Base-by-base conservation (phyloP, 352 stramenopile genomes). In the Pythium rishiriense region DNA sequence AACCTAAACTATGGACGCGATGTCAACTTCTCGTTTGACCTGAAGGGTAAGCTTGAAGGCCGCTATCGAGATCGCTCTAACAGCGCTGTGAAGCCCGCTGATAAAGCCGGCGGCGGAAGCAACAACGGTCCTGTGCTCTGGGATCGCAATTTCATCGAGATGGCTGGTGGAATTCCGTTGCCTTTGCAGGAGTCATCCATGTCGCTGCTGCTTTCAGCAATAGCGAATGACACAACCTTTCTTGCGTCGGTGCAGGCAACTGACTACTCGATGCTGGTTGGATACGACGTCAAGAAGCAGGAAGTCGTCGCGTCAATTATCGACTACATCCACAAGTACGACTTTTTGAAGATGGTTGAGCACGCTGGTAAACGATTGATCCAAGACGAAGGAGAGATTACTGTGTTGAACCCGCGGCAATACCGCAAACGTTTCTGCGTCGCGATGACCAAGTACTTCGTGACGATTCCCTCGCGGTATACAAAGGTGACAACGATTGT, bases 321-420 rank as follows among this genome's bases (percentile, higher is more conserved):
- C 51, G 87, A 96, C 57, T 96, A 96, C 53, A 94, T 96, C 53
- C 85, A 93, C 73, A 94, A 96, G 66, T 96, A 96, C 53, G 87
- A 94, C 46, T 92, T 96, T 47, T 84, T 94, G 78, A 96, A 96
- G 64, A 93, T 93, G 79, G 87, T 96, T 39, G 87, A 96, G 63
- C 86, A 96, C 65, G 84, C 86, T 4, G 84, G 87, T 12, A 96
- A 96, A 62, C 78, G 86, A n/a, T 37, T 96, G 35, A 93, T 94
- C 29, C 87, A 96, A 64, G 87, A 94, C 41, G 87, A 96, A 76
- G 84, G 85, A 29, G 87, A 96, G 58, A 96, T 96, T 63, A 96
- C 87, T 0, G 85, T 96, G 33, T 64, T 94, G 21, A 94, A 94
- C 48, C 87, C 87, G 22, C 90, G 90, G 51, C 85, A 96, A 68